These are phyloP conservation scores for Postia placenta DNA, from an alignment of 768 basidiomycete genomes.

Conservation along the genomic window DNA sequence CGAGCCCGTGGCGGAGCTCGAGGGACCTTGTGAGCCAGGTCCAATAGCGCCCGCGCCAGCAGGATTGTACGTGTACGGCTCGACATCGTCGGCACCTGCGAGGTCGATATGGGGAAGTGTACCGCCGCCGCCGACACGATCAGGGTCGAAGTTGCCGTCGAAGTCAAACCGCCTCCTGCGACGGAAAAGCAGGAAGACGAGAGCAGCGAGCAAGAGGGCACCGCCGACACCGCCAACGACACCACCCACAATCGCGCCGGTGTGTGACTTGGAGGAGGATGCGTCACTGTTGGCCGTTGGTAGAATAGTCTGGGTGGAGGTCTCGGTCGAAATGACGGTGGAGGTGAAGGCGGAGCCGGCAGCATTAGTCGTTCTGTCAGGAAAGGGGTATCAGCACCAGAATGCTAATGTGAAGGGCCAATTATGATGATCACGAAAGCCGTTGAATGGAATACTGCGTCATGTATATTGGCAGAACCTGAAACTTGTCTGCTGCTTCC, in stretches of 20 bases:
- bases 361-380: constrained; percentile 15
- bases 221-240: constrained; percentile 25
- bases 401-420: constrained; percentile 1
- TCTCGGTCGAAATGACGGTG: constrained; percentile 8
- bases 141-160: constrained; percentile 46
- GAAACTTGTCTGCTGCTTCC: not conserved
- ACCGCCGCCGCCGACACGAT: constrained; percentile 28
- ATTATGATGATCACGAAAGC: not conserved
- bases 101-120: constrained; percentile 18
- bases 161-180: constrained; percentile 33
- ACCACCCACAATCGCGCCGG: constrained; percentile 26
- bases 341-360: constrained; percentile 15
- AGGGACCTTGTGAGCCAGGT: too few relatives aligned
- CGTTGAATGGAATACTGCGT: not conserved
- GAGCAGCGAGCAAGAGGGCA: constrained; percentile 17
- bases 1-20: not conserved
- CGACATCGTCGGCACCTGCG: constrained; percentile 13
- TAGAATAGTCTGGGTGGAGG: constrained; percentile 8
- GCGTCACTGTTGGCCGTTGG: constrained; percentile 5
- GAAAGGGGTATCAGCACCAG: constrained; percentile 11
- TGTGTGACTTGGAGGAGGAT: constrained; percentile 14
- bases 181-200: constrained; percentile 21
- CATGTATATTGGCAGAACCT: not conserved
- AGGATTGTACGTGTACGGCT: constrained; percentile 19
- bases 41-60: constrained; percentile 5